Base-by-base conservation (phyloP, 1,139 yeast species). In the Blastobotrys aristatus region DNA sequence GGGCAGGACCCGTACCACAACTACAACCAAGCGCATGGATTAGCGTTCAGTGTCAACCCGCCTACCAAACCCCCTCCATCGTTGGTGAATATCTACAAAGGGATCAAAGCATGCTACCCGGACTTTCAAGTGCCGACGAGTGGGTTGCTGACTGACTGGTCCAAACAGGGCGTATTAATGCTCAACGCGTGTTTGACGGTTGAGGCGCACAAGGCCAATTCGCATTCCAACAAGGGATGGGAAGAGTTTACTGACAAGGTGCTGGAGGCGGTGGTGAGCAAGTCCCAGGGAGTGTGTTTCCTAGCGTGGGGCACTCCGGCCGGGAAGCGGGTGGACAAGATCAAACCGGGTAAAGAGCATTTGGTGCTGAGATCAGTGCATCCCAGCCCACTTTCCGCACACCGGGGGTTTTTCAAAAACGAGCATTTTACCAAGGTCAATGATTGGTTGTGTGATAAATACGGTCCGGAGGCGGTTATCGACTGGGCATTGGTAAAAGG, bases 1-100 rank as follows among this genome's bases (percentile, higher is more conserved):
- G 99, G 99, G 1, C 99, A 92, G 64, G 99, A 92, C 64, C 99
- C 99, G 0, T 92, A 92, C 63, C 98, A 94, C 65, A 89, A 89
- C 62, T 68, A 67, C 57, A 85, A 86, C 59, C 98, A 92, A 64
- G 99, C 99, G 0, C 98, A 92, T 61, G 99, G 99, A 0, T 71
- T 92, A 26, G 97, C 98, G 4, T 92, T 92, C 59, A 84, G 95
- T 11, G 98, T 92, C 1, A 73, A 80, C 44, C 84, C 86, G 30
- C 96, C 96, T 2, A 82, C 88, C 1, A 77, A 72, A 4, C 79
- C 95, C 0, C 99, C 99, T 1, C 98, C 99, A 1, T 88, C 97
- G 1, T 71, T 92, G 53, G 73, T 79, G 47, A 92, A 92, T 62
- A 94, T 92, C 50, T 94, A 84, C 71, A 92, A 89, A 62, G 82